Evolutionary conservation across 2,329 filamentous ascomycete species (phyloP).

Genomic region (Aspergillus pseudoterreus): DNA sequence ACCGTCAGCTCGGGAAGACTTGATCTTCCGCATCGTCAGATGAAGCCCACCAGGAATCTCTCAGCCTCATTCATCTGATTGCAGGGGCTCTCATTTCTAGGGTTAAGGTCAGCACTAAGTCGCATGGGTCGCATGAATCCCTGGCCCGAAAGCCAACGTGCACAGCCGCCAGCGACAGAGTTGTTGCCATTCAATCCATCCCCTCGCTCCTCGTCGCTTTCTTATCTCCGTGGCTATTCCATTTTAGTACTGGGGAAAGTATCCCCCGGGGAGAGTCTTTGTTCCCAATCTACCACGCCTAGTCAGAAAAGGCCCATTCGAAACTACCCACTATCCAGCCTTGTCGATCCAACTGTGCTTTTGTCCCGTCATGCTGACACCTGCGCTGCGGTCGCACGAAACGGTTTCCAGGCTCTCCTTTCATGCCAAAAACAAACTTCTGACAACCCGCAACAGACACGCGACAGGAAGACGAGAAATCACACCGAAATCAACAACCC

Average conservation of each 20-base stretch:
- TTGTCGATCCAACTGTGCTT: not conserved
- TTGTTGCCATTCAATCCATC: not conserved
- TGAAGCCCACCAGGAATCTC: not conserved
- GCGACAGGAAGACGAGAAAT: conserved; percentile 6
- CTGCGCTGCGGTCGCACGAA: conserved; percentile 18
- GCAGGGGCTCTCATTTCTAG: not conserved
- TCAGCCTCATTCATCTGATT: not conserved
- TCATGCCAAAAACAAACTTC: conserved; percentile 19
- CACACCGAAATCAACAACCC: not conserved
- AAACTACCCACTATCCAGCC: too few relatives aligned
- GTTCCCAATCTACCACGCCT: not conserved
- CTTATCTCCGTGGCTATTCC: not conserved
- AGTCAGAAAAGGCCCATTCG: too few relatives aligned
- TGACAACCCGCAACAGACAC: conserved; percentile 11
- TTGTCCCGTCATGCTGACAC: conserved; percentile 9
- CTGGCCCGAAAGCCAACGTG: not conserved
- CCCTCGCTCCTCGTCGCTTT: not conserved
- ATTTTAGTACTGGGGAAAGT: not conserved
- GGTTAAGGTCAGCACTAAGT: not conserved
- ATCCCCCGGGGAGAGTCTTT: not conserved
- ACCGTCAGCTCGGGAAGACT: not conserved
- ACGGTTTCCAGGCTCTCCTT: conserved; percentile 19
- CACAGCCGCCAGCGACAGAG: not conserved
- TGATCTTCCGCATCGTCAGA: not conserved
- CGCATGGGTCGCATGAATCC: not conserved